Evolutionary conservation across 2,329 filamentous ascomycete species (phyloP).

Genomic region (Fusarium sp.): DNA sequence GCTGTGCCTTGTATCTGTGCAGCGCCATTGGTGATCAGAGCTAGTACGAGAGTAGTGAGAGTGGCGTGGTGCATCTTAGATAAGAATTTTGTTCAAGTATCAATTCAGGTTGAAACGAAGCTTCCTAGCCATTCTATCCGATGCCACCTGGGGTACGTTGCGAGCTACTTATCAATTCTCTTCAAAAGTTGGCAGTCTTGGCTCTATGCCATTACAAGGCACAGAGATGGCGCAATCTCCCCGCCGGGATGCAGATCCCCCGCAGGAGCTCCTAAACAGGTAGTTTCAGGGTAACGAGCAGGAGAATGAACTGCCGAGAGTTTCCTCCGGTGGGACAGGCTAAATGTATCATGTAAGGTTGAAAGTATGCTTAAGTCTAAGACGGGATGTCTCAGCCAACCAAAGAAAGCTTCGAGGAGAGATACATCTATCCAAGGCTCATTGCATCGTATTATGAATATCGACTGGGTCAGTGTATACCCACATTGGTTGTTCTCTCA

Average conservation of each 20-base stretch:
- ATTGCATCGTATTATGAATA: no score
- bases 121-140: accelerated
- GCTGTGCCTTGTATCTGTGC: not conserved
- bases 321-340: not conserved
- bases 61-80: not conserved
- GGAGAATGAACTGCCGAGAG: not conserved
- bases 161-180: not conserved
- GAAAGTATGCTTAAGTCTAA: no score
- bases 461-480: no score
- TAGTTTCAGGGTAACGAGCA: accelerated
- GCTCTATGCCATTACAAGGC: not conserved
- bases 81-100: not conserved
- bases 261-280: not conserved
- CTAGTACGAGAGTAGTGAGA: not conserved
- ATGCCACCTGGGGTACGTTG: accelerated
- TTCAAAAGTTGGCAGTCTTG: no score
- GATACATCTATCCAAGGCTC: accelerated
- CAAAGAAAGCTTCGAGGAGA: accelerated
- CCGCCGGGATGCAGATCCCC: not conserved
- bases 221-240: not conserved
- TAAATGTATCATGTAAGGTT: not conserved
- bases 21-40: not conserved
- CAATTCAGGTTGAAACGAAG: not conserved
- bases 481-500: accelerated
- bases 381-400: accelerated